Evolutionary conservation across 2,329 filamentous ascomycete genomes (phyloP).

Genomic region (Pleoardoris graminearum): DNA sequence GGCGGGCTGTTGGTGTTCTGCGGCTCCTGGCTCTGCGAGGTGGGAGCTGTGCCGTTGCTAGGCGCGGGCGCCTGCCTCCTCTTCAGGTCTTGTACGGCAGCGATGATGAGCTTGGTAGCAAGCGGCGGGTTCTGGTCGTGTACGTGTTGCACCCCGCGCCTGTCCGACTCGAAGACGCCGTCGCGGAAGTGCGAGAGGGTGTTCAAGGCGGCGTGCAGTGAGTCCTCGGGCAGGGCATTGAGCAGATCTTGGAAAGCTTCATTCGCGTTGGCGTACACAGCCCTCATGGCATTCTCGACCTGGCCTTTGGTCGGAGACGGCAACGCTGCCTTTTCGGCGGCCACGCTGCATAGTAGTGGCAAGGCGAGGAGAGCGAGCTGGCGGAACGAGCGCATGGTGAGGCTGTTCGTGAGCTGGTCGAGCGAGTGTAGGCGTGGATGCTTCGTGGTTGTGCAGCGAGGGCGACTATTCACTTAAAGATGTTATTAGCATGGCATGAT

Average conservation of each 20-base stretch:
- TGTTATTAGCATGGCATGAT: slow-evolving; percentile 23
- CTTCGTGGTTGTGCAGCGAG: slow-evolving; percentile 1
- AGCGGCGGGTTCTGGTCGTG: slow-evolving; percentile 64
- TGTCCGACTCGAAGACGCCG: slow-evolving; percentile 69
- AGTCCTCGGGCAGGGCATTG: slow-evolving; percentile 60
- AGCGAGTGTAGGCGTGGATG: background rate
- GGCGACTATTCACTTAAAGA: slow-evolving; percentile 16
- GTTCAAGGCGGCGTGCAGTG: slow-evolving; percentile 69
- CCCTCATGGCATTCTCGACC: slow-evolving; percentile 15
- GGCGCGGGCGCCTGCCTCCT: slow-evolving; percentile 49
- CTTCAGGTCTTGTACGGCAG: slow-evolving; percentile 59
- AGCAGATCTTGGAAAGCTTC: slow-evolving; percentile 60
- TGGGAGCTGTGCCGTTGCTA: slow-evolving; percentile 30
- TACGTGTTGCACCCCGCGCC: slow-evolving; percentile 64
- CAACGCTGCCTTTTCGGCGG: slow-evolving; percentile 24
- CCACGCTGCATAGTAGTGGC: slow-evolving; percentile 32
- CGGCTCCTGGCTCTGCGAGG: slow-evolving; percentile 3
- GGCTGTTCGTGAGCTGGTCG: background rate
- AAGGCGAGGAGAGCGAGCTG: slow-evolving; percentile 35
- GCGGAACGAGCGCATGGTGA: slow-evolving; percentile 38
- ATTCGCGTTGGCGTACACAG: slow-evolving; percentile 39
- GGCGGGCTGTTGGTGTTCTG: slow-evolving; percentile 2
- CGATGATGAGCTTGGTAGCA: slow-evolving; percentile 64
- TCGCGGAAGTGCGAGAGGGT: slow-evolving; percentile 66
- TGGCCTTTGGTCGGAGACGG: slow-evolving; percentile 29